phyloP scores from a whole-genome alignment of 192 early-diverging fungal species.

The Mycoemilia scoparia region DNA sequence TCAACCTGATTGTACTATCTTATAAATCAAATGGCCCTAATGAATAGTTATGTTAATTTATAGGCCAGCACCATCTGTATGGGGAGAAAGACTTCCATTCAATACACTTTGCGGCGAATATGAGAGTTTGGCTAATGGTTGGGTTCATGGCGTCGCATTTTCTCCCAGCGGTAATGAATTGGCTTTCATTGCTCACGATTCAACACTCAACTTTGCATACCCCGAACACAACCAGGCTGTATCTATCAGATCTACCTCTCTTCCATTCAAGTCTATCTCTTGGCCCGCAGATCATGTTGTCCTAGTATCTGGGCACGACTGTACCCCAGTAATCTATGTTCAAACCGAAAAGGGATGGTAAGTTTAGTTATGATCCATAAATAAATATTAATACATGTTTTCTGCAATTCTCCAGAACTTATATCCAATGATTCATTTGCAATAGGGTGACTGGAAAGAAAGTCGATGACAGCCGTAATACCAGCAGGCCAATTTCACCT shows the following conservation, averaged over 20 bases:
- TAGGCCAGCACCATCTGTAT: conserved; percentile 62
- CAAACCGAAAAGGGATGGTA: conserved; percentile 29
- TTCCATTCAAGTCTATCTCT: conserved; percentile 62
- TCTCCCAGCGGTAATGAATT: conserved; percentile 66
- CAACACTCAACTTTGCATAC: conserved; percentile 57
- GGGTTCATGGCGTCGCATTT: conserved; percentile 85
- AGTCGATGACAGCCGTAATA: conserved; percentile 65
- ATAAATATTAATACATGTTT: conserved; percentile 10
- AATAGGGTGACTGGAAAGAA: too few relatives aligned
- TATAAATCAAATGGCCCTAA: not conserved
- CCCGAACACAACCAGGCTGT: conserved; percentile 41
- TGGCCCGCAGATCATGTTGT: conserved; percentile 62
- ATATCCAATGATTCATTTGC: too few relatives aligned
- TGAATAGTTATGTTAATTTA: conserved; percentile 3
- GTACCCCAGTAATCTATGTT: conserved; percentile 67
- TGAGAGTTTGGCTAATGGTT: conserved; percentile 52
- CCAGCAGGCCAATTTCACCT: conserved; percentile 19
- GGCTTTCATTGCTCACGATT: conserved; percentile 75
- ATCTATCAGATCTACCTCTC: conserved; percentile 36
- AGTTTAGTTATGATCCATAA: too few relatives aligned
- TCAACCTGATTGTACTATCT: not conserved
- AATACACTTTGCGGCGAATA: conserved; percentile 84
- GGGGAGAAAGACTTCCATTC: conserved; percentile 91
- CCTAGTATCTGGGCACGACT: conserved; percentile 85
- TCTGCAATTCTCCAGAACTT: conserved; percentile 11